A percentile compares a stretch with the other conserved stretches of the same genome.
These are phyloP conservation scores for Russula olivacea DNA, from an alignment of 768 basidiomycete species.

Conservation along the genomic window DNA sequence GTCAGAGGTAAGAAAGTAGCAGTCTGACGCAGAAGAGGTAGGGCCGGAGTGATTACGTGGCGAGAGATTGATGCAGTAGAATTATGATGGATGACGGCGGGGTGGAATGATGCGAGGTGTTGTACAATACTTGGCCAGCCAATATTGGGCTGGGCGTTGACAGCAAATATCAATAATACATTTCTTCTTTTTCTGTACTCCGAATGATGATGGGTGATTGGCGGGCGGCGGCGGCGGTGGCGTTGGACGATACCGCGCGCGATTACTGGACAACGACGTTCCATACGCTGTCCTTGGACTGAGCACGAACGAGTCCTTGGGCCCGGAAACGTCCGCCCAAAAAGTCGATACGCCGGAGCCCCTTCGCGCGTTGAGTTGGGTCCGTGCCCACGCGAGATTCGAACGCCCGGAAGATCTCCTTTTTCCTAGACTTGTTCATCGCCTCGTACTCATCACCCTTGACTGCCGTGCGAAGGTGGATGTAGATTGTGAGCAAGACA, in stretches of 20 bases:
- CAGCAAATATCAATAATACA: slow-evolving; percentile 23
- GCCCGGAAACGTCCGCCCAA: background rate
- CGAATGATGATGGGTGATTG: background rate
- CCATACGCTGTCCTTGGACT: slow-evolving; percentile 16
- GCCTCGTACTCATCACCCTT: slow-evolving; percentile 8
- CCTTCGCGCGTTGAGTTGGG: slow-evolving; percentile 5
- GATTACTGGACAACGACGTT: slow-evolving; percentile 5
- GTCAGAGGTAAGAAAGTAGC: slow-evolving; percentile 7
- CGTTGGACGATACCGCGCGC: background rate
- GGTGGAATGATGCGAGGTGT: slow-evolving; percentile 11
- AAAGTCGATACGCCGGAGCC: slow-evolving; percentile 16
- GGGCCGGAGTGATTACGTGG: background rate
- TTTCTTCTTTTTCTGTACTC: slow-evolving; percentile 9
- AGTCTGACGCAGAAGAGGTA: slow-evolving; percentile 1
- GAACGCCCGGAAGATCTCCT: background rate
- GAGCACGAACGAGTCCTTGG: slow-evolving; percentile 12
- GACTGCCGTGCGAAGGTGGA: slow-evolving; percentile 10
- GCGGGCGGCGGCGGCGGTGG: background rate
- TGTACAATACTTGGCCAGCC: slow-evolving; percentile 19
- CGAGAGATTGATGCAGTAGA: slow-evolving; percentile 6
- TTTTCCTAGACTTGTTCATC: background rate
- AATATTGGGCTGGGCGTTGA: background rate
- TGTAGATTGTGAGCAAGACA: background rate
- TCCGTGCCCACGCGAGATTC: slow-evolving; percentile 5
- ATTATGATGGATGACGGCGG: slow-evolving; percentile 16